Base-by-base conservation (phyloP, 2,329 filamentous ascomycete genomes). In the Zopfia rhizophila region DNA sequence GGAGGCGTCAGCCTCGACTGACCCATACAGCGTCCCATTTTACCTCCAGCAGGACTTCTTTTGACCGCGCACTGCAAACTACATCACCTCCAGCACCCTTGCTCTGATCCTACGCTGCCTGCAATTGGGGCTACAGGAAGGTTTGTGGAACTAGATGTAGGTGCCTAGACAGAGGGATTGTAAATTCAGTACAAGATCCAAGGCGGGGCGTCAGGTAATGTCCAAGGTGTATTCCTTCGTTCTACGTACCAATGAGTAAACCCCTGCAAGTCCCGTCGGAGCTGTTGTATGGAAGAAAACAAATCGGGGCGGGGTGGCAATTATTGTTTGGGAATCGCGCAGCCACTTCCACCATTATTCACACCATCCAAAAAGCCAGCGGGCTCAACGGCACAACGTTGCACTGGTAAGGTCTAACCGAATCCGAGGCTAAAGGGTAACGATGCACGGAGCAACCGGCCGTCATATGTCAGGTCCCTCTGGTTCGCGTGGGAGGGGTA, bases 331-430 rank as follows among this genome's bases (percentile, higher is more conserved):
- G 40, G 46, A 45, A 32, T 54, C 36, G 50, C 37, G 52, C 50
- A 53, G 45, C 43, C 48, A 51, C 42, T 29, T 55, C 33, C 51
- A 32, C 55, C 45, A 53, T 32, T 44, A n/a, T n/a, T n/a, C n/a
- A n/a, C 42, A 41, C 21, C 25, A 42, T 39, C 27, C 44, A 54
- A 46, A 50, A 45, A 36, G 29, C 40, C 33, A 41, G 54, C 42
- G 55, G 33, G 25, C 36, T 31, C 43, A 38, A 53, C 36, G 45
- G 53, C 51, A 48, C 38, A 35, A 48, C 46, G 49, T 49, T 51
- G 28, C 47, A 40, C 42, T 38, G 24, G 21, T 22, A 10, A 7
- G 7, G 6, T 13, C 24, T 23, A 25, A 27, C n/a, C 29, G 16
- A 21, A 21, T n/a, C 18, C 5, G 8, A 16, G 13, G 18, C 14